Percentiles rank a stretch among this genome's conserved stretches.
These are phyloP conservation scores for Taphrina deformans DNA, from an alignment of 1,139 yeast genomes.

Conservation along the genomic window DNA sequence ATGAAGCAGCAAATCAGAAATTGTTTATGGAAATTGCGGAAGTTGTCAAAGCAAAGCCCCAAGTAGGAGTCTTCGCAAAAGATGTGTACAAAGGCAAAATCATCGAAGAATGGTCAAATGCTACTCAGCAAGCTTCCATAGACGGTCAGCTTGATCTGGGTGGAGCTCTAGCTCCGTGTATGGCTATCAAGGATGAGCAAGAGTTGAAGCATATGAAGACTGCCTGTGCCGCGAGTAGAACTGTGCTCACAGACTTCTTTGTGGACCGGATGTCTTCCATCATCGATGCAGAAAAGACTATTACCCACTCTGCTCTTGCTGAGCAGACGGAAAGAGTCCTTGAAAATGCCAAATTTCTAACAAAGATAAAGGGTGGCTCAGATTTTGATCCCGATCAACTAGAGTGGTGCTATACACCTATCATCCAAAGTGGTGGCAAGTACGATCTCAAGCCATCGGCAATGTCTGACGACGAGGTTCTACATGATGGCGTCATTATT, in stretches of 20 bases:
- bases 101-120: constrained; percentile 64
- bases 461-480: constrained; percentile 62
- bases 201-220: constrained; percentile 60
- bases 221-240: constrained; percentile 77
- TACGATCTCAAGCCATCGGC: constrained; percentile 87
- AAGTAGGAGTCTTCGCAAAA: constrained; percentile 65
- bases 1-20: constrained; percentile 68
- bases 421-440: constrained; percentile 82
- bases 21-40: constrained; percentile 62
- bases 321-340: constrained; percentile 79
- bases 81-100: constrained; percentile 82
- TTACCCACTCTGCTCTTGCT: constrained; percentile 70
- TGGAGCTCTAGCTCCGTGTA: constrained; percentile 55
- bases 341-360: constrained; percentile 71
- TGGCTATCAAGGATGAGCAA: constrained; percentile 78
- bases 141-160: constrained; percentile 59
- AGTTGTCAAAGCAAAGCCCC: constrained; percentile 45
- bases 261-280: constrained; percentile 85
- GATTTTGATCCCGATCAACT: constrained; percentile 65
- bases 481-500: constrained; percentile 76
- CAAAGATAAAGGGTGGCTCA: constrained; percentile 34
- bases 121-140: constrained; percentile 45
- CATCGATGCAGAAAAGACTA: constrained; percentile 80
- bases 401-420: constrained; percentile 95
- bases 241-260: constrained; percentile 72